Evolutionary conservation across 169 alveolate species (phyloP), one percentile per base, ranked within the genome.

Genomic region (Eimeria praecox): DNA sequence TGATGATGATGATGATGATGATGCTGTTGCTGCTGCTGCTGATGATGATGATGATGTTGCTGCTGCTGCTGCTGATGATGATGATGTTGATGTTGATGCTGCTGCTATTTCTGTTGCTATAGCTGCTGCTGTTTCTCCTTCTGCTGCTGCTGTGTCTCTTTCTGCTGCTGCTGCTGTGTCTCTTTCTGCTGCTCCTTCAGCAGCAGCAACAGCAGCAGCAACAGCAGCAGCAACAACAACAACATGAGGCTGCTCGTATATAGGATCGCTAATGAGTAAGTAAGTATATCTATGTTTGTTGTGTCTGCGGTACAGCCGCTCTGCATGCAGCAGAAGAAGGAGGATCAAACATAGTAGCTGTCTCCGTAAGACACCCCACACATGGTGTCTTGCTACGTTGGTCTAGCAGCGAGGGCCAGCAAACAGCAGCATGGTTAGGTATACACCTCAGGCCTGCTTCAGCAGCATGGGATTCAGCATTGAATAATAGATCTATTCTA

Each of bases 321-420:
- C n/a, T 85, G 46, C 49, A 54, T 33, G 75, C 95, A 24, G 95
- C 89, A 38, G 56, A 91, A 3, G 89, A n/a, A 40, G 95, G 49
- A 73, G 96, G 87, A 40, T 96, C 97, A 97, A 96, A 90, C 80
- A 80, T 96, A 35, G 95, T 96, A 96, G 97, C 93, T 18, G 95
- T 97, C 2, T 92, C 96, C 18, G 96, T 96, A 42, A 83, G 85
- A 30, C 94, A 86, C 91, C 97, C 97, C 12, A 64, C 85, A 33
- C 95, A 94, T 78, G 97, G 97, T n/a, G 59, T 96, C 30, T 42
- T 96, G 75, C 95, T 96, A 59, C 78, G 97, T 10, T 96, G 97
- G 97, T 95, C 96, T 24, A 94, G 90, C 14, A 66, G 66, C 20
- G 89, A 80, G 18, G 24, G 40, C 40, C 92, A 96, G 64, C 97